phyloP scores from a whole-genome alignment of 202 grass and related monocot species.

The Miscanthus sacchariflorus region DNA sequence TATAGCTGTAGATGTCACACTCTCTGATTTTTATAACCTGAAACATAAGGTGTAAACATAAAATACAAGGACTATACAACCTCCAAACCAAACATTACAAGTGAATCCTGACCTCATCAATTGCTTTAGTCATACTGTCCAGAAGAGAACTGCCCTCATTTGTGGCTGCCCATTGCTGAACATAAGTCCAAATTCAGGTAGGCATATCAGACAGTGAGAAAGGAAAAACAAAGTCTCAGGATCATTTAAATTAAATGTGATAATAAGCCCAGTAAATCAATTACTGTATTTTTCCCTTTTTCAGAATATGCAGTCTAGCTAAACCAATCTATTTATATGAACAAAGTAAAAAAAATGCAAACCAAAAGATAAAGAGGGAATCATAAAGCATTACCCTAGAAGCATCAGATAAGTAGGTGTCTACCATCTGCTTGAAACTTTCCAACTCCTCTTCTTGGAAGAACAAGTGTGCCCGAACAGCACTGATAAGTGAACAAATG shows the following conservation, averaged over 20 bases:
- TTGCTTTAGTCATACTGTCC: constrained; percentile 88
- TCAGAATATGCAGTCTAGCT: background rate
- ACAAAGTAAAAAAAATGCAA: background rate
- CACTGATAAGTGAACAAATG: constrained; percentile 78
- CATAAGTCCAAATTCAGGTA: constrained; percentile 16
- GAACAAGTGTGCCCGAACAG: constrained; percentile 79
- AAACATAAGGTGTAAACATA: constrained; percentile 28
- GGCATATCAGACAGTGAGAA: background rate
- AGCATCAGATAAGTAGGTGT: constrained; percentile 81
- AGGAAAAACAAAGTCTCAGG: background rate
- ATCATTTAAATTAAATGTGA: constrained; percentile 9
- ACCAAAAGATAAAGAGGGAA: background rate
- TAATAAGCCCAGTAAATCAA: background rate
- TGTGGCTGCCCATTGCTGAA: constrained; percentile 77
- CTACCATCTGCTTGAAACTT: constrained; percentile 85
- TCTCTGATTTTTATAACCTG: constrained; percentile 93
- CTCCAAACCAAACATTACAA: background rate
- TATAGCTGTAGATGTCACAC: constrained; percentile 95
- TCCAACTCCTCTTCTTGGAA: constrained; percentile 94
- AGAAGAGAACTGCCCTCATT: constrained; percentile 75
- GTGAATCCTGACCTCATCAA: constrained; percentile 75
- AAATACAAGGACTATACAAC: background rate
- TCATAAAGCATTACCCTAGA: constrained; percentile 67
- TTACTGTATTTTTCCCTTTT: background rate
- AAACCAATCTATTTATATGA: background rate